phyloP scores from a whole-genome alignment of 257 asterid species.

The Petunia secreta region DNA sequence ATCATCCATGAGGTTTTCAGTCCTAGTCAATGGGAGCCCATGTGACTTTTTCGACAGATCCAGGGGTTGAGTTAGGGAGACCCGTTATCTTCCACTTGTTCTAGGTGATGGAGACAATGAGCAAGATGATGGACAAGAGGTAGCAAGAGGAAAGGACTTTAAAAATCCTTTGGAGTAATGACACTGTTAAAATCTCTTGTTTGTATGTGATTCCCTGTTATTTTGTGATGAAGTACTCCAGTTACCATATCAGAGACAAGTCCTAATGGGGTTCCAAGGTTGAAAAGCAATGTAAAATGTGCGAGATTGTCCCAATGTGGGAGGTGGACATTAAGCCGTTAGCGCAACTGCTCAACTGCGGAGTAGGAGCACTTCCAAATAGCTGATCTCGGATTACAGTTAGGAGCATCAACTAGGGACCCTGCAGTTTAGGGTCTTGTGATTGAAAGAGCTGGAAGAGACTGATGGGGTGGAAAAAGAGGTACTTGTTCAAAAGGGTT shows the following conservation, averaged over 20 bases:
- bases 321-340: not conserved
- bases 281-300: constrained; percentile 1
- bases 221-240: not conserved
- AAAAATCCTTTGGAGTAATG: not conserved
- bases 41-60: constrained; percentile 5
- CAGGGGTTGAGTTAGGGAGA: not conserved
- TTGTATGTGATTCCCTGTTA: not conserved
- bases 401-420: constrained; percentile 3
- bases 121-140: not conserved
- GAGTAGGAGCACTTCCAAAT: constrained; percentile 15
- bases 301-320: not conserved
- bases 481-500: constrained; percentile 6
- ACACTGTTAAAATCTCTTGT: not conserved
- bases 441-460: not conserved
- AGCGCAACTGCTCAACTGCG: not conserved
- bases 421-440: not conserved
- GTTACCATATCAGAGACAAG: not conserved
- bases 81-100: not conserved
- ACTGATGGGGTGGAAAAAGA: not conserved
- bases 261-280: constrained; percentile 8
- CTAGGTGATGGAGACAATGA: not conserved
- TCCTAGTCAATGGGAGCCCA: not conserved
- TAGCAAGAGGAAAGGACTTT: not conserved
- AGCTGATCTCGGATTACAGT: not conserved
- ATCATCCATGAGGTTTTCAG: not conserved